Evolutionary conservation across 495 filamentous ascomycete genomes (phyloP).

Genomic region (Evernia prunastri): DNA sequence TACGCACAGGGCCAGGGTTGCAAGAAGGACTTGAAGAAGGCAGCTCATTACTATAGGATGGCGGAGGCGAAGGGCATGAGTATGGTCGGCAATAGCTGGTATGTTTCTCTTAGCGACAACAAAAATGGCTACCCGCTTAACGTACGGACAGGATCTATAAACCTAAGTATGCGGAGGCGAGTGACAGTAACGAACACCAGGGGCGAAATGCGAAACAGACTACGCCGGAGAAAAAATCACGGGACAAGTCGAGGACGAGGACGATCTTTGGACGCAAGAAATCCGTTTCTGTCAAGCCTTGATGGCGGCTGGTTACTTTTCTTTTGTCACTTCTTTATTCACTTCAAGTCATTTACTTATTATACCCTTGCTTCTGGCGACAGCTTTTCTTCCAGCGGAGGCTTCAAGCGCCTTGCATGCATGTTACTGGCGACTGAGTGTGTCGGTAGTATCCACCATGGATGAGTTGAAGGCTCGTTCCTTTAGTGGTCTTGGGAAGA

Average conservation of each 20-base stretch:
- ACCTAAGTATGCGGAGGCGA: slow-evolving; percentile 73
- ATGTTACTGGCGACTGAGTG: neutral
- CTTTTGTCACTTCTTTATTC: neutral
- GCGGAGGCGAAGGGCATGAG: slow-evolving; percentile 90
- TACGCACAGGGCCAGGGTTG: slow-evolving; percentile 79
- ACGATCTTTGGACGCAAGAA: slow-evolving; percentile 63
- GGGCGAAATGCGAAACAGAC: slow-evolving; percentile 31
- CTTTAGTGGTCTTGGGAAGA: neutral
- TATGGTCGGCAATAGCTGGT: slow-evolving; percentile 98
- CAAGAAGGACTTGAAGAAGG: slow-evolving; percentile 94
- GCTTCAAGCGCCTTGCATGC: neutral
- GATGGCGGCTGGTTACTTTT: slow-evolving; percentile 3
- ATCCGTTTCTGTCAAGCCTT: slow-evolving; percentile 29
- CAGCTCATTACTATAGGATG: slow-evolving; percentile 80
- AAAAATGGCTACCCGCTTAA: slow-evolving; percentile 2
- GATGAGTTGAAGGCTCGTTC: neutral
- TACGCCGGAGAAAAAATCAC: slow-evolving; percentile 50
- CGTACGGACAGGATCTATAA: slow-evolving; percentile 73
- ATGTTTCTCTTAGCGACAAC: slow-evolving; percentile 33
- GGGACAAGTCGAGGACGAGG: slow-evolving; percentile 59
- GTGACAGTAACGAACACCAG: slow-evolving; percentile 34
- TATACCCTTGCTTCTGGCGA: slow-evolving; percentile 13
- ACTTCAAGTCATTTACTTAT: slow-evolving; percentile 13
- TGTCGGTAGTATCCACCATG: neutral
- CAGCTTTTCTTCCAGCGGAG: neutral